These are phyloP conservation scores for Sporothrix phasma DNA, from an alignment of 2,329 filamentous ascomycete species.

Conservation along the genomic window DNA sequence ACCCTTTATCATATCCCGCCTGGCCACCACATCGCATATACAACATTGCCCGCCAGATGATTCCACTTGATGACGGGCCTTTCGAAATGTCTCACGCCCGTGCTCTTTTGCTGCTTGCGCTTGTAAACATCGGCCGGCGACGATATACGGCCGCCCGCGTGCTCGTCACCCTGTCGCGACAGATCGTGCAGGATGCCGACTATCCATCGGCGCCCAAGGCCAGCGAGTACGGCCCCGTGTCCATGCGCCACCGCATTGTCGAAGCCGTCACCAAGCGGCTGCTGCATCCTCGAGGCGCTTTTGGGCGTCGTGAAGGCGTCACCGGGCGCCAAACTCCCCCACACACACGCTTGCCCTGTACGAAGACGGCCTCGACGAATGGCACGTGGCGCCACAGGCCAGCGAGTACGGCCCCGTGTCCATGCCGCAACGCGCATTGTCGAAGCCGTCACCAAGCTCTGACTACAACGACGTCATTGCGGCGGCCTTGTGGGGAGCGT, in stretches of 20 bases:
- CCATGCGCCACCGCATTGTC: neutral
- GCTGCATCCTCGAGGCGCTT: conserved; percentile 52
- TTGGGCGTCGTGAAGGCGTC: conserved; percentile 28
- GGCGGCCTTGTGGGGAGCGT: no score
- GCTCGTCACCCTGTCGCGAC: conserved; percentile 53
- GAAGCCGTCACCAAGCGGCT: conserved; percentile 39
- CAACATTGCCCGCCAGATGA: conserved; percentile 37
- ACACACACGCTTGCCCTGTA: no score
- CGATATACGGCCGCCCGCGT: conserved; percentile 52
- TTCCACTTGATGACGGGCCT: conserved; percentile 39
- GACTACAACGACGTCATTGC: no score
- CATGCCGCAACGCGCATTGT: neutral
- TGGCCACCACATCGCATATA: conserved; percentile 35
- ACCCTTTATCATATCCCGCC: neutral
- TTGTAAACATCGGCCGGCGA: conserved; percentile 52
- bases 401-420: neutral
- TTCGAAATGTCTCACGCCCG: conserved; percentile 44
- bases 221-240: neutral
- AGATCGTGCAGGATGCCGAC: conserved; percentile 29
- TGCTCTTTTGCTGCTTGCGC: conserved; percentile 47
- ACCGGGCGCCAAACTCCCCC: neutral
- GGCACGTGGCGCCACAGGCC: no score
- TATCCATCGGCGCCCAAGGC: neutral
- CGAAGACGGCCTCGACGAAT: no score
- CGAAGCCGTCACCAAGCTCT: conserved; percentile 35